These are phyloP conservation scores for Scedosporium boydii DNA, from an alignment of 2,329 filamentous ascomycete species.

Conservation along the genomic window DNA sequence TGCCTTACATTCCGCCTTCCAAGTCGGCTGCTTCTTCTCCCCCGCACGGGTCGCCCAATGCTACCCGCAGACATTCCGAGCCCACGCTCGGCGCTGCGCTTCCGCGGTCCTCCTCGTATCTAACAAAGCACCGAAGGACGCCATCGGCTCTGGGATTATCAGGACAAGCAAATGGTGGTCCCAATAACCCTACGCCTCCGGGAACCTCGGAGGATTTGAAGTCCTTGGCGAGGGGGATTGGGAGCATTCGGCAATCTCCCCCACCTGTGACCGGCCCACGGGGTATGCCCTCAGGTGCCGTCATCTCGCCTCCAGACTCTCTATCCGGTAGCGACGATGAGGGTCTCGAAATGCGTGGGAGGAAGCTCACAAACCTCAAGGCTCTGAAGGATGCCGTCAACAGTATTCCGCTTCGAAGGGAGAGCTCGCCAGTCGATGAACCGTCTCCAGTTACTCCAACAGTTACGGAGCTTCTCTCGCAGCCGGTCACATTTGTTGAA, in stretches of 20 bases:
- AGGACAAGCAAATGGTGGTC: conserved; percentile 10
- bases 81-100: conserved; percentile 23
- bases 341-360: conserved; percentile 38
- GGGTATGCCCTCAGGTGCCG: conserved; percentile 70
- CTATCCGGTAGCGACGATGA: conserved; percentile 70
- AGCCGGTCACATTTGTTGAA: conserved; percentile 14
- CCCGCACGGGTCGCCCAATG: conserved; percentile 43
- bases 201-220: conserved; percentile 41
- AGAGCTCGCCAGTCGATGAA: conserved; percentile 41
- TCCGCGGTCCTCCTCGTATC: conserved; percentile 56
- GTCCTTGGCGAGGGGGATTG: conserved; percentile 32
- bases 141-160: conserved; percentile 28
- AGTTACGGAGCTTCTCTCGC: conserved; percentile 16
- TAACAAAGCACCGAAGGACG: conserved; percentile 53
- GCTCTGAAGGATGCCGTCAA: conserved; percentile 78
- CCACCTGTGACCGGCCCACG: conserved; percentile 65
- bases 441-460: conserved; percentile 6
- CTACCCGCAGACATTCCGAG: conserved; percentile 47
- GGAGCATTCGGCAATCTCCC: conserved; percentile 71
- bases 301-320: conserved; percentile 89
- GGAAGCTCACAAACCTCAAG: conserved; percentile 41
- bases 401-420: conserved; percentile 60
- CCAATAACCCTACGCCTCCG: conserved; percentile 33
- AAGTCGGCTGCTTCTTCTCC: conserved; percentile 54
- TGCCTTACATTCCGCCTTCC: conserved; percentile 83